phyloP scores from a whole-genome alignment of 78 protist species.

The Isochrysis galbana region DNA sequence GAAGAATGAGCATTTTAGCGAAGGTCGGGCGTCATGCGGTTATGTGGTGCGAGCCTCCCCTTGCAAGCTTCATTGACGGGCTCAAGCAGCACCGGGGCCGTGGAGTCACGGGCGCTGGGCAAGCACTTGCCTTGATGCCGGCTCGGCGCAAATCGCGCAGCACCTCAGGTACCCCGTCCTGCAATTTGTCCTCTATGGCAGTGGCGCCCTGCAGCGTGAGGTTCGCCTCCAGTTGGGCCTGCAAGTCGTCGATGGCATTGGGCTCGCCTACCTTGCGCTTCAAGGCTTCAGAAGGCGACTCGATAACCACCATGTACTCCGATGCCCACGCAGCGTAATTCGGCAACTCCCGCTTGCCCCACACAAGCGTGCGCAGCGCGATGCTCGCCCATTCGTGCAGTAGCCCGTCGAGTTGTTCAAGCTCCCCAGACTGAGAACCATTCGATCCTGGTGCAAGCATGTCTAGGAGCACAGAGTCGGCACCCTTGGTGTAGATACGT shows the following conservation, averaged over 20 bases:
- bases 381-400: slow-evolving; percentile 60
- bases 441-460: too few relatives aligned
- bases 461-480: slow-evolving; percentile 56
- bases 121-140: too few relatives aligned
- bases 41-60: too few relatives aligned
- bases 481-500: slow-evolving; percentile 80
- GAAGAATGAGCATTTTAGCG: too few relatives aligned
- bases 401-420: neutral
- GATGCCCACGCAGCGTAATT: neutral
- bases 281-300: neutral
- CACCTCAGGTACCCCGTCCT: slow-evolving; percentile 80
- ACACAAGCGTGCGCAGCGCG: slow-evolving; percentile 82
- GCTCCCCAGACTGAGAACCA: neutral
- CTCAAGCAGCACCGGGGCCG: too few relatives aligned
- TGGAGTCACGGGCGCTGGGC: too few relatives aligned
- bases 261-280: neutral
- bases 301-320: slow-evolving; percentile 33
- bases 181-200: slow-evolving; percentile 93
- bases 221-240: slow-evolving; percentile 65
- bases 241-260: neutral
- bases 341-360: neutral
- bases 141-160: slow-evolving; percentile 31
- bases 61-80: too few relatives aligned
- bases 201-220: slow-evolving; percentile 78
- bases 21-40: too few relatives aligned